phyloP scores from a whole-genome alignment of 192 early-diverging fungal species.

The Diversispora epigaea region DNA sequence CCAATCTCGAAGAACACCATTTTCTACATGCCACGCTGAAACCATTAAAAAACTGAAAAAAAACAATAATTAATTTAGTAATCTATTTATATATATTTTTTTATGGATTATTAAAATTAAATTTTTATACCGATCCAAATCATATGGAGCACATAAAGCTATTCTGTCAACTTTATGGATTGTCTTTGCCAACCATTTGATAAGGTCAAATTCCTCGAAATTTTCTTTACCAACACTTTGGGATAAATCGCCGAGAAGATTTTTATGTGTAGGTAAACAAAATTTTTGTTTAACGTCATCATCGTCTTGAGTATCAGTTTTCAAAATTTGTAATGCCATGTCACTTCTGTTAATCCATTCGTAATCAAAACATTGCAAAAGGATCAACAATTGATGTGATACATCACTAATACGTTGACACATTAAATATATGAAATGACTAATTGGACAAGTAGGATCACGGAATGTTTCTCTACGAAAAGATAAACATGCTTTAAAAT shows the following conservation, averaged over 20 bases:
- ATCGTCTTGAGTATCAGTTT: not conserved
- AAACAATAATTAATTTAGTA: too few species aligned
- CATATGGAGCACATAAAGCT: slow-evolving; percentile 14
- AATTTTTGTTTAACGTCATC: slow-evolving; percentile 15
- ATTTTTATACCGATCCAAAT: not conserved
- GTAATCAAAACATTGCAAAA: slow-evolving; percentile 20
- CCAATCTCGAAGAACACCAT: not conserved
- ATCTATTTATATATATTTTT: too few species aligned
- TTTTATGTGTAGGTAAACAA: slow-evolving; percentile 2
- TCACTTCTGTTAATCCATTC: slow-evolving; percentile 6
- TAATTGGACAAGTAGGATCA: slow-evolving; percentile 3
- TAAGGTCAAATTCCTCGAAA: not conserved
- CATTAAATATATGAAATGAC: slow-evolving; percentile 18
- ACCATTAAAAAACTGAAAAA: not conserved
- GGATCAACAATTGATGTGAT: slow-evolving; percentile 2
- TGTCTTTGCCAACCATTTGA: not conserved
- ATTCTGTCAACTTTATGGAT: not conserved
- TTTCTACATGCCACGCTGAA: slow-evolving; percentile 12
- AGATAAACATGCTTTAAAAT: slow-evolving; percentile 13
- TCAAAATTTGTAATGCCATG: not conserved
- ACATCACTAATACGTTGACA: slow-evolving; percentile 17
- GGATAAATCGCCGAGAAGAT: not conserved
- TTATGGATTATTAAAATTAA: not conserved
- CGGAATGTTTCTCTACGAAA: slow-evolving; percentile 5
- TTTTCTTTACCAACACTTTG: not conserved